These are phyloP conservation scores for Diaporthe aspalathi DNA, from an alignment of 2,329 filamentous ascomycete species.

Conservation along the genomic window DNA sequence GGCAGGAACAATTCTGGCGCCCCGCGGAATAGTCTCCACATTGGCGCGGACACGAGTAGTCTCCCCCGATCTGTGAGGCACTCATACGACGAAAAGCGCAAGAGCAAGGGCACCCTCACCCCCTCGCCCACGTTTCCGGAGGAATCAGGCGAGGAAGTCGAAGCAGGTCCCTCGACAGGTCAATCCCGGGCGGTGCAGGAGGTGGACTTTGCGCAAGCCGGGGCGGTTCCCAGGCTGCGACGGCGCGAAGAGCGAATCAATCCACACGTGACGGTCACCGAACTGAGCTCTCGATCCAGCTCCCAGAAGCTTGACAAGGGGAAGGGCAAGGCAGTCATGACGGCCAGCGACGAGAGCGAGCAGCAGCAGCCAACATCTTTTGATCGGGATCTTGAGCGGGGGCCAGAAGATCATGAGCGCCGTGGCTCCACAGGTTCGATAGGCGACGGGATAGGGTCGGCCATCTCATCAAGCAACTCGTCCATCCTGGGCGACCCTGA, in stretches of 20 bases:
- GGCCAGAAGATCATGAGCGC: conserved; percentile 57
- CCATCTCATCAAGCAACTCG: conserved; percentile 67
- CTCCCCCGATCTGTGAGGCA: conserved; percentile 65
- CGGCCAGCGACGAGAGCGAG: conserved; percentile 47
- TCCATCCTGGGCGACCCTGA: conserved; percentile 73
- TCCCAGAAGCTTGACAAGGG: conserved; percentile 54
- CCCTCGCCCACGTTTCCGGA: conserved; percentile 45
- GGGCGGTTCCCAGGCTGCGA: conserved; percentile 42
- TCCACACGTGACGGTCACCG: conserved; percentile 13
- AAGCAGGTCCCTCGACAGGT: conserved; percentile 37
- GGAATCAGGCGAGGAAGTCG: conserved; percentile 40
- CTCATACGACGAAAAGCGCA: conserved; percentile 64
- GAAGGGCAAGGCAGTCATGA: conserved; percentile 63
- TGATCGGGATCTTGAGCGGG: conserved; percentile 67
- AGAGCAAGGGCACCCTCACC: conserved; percentile 44
- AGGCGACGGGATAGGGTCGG: conserved; percentile 64
- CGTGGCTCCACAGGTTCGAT: conserved; percentile 62
- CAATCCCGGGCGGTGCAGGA: conserved; percentile 40
- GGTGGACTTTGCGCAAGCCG: conserved; percentile 45
- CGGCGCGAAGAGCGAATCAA: conserved; percentile 15
- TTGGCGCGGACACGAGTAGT: conserved; percentile 64
- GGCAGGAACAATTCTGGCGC: conserved; percentile 54
- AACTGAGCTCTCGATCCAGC: neutral
- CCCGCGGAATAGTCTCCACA: conserved; percentile 61
- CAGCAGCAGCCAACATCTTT: conserved; percentile 49